Evolutionary conservation across 108 stramenopile genomes (phyloP).

Genomic region (Pseudonitzschia pungens): DNA sequence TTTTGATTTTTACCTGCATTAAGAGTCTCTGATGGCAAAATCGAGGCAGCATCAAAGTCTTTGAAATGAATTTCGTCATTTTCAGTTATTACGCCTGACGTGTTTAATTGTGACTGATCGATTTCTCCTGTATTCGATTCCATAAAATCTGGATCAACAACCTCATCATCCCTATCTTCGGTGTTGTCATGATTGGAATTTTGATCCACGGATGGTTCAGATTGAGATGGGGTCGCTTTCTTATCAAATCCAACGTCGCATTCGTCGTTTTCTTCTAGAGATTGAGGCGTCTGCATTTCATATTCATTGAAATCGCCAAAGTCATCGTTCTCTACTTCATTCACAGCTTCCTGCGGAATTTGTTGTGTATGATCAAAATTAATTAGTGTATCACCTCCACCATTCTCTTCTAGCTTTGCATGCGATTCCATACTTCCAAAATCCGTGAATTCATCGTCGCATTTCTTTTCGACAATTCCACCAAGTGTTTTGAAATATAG

Average conservation of each 20-base stretch:
- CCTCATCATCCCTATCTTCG: not conserved
- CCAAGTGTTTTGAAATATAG: not conserved
- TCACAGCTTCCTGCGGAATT: not conserved
- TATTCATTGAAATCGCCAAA: conserved; percentile 40
- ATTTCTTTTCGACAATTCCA: not conserved
- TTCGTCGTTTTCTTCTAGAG: conserved; percentile 5
- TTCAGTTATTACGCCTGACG: not conserved
- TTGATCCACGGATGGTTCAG: not conserved
- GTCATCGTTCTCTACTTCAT: conserved; percentile 23
- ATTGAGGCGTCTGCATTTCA: not conserved
- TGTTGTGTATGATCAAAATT: not conserved
- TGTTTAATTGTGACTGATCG: not conserved
- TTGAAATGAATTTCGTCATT: conserved; percentile 12
- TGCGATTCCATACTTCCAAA: not conserved
- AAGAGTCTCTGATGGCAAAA: not conserved
- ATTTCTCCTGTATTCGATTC: not conserved
- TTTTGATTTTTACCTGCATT: not conserved
- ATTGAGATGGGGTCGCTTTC: not conserved
- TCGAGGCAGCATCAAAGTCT: conserved; percentile 29
- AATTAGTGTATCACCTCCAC: conserved; percentile 1
- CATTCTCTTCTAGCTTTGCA: not conserved
- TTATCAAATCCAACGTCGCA: not conserved
- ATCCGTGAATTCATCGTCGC: not conserved
- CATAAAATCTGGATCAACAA: not conserved
- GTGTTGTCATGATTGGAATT: conserved; percentile 26